phyloP scores from a whole-genome alignment of 2,329 filamentous ascomycete species.

The Aureobasidium leucospermi region DNA sequence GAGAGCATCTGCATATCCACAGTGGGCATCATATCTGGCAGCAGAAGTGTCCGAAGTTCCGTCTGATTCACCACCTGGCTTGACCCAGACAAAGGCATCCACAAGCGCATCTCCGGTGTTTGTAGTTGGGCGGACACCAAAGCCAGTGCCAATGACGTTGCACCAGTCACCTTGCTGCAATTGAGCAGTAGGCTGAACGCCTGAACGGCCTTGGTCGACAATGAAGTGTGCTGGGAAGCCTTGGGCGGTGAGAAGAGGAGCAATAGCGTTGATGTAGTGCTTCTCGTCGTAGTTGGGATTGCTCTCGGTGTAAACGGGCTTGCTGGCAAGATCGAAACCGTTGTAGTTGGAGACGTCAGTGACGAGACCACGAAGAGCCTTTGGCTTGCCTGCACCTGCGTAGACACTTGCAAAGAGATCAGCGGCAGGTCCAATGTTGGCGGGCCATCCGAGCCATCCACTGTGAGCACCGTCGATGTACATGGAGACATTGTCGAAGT shows the following conservation, averaged over 20 bases:
- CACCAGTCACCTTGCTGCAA: slow-evolving; percentile 60
- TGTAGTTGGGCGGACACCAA: slow-evolving; percentile 57
- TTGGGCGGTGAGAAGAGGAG: slow-evolving; percentile 38
- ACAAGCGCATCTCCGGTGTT: slow-evolving; percentile 51
- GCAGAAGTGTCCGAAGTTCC: slow-evolving; percentile 11
- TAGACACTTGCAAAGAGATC: slow-evolving; percentile 42
- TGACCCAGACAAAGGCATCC: slow-evolving; percentile 65
- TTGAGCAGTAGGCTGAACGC: slow-evolving; percentile 52
- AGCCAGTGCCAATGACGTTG: slow-evolving; percentile 55
- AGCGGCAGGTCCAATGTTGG: slow-evolving; percentile 47
- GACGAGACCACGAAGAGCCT: slow-evolving; percentile 44
- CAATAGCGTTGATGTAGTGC: slow-evolving; percentile 44
- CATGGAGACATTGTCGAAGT: slow-evolving; percentile 55
- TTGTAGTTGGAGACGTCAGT: slow-evolving; percentile 57
- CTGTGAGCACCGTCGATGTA: slow-evolving; percentile 59
- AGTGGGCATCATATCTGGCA: slow-evolving; percentile 39
- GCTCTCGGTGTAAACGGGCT: slow-evolving; percentile 37
- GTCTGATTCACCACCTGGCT: slow-evolving; percentile 54
- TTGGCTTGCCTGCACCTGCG: slow-evolving; percentile 39
- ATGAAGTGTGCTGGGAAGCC: slow-evolving; percentile 51
- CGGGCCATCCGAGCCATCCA: slow-evolving; percentile 58
- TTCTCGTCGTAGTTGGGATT: slow-evolving; percentile 49
- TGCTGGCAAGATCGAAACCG: slow-evolving; percentile 40
- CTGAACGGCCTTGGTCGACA: slow-evolving; percentile 48
- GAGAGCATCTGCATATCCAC: slow-evolving; percentile 32